These are phyloP conservation scores for Penicillium lagena DNA, from an alignment of 495 filamentous ascomycete species.

Conservation along the genomic window DNA sequence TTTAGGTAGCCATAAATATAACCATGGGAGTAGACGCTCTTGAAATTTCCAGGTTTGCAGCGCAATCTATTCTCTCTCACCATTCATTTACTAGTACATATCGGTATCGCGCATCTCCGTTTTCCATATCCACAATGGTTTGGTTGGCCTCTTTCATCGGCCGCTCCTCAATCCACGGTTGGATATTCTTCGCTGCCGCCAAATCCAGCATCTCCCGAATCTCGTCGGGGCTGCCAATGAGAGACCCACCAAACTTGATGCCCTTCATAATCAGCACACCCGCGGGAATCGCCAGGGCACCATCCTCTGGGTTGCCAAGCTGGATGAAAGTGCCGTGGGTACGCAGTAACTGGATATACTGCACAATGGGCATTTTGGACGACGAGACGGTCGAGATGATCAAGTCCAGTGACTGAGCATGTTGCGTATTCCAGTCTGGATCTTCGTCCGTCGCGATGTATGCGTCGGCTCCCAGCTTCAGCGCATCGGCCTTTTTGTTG, in stretches of 20 bases:
- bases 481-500: slow-evolving; percentile 62
- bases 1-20: no score
- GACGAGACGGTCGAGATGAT: slow-evolving; percentile 75
- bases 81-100: slow-evolving; percentile 63
- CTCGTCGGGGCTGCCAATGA: slow-evolving; percentile 68
- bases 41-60: no score
- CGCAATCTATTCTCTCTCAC: no score
- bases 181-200: slow-evolving; percentile 66
- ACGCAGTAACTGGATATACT: slow-evolving; percentile 64
- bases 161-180: slow-evolving; percentile 66
- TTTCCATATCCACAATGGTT: slow-evolving; percentile 61
- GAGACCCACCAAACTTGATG: slow-evolving; percentile 63
- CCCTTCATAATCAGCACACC: slow-evolving; percentile 67
- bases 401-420: slow-evolving; percentile 63
- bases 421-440: slow-evolving; percentile 57
- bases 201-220: slow-evolving; percentile 75
- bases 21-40: no score
- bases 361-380: slow-evolving; percentile 64
- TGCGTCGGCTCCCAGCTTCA: slow-evolving; percentile 49
- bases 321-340: slow-evolving; percentile 71
- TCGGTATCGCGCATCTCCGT: slow-evolving; percentile 65
- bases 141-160: slow-evolving; percentile 68
- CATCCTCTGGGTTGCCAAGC: slow-evolving; percentile 67
- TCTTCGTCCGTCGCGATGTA: slow-evolving; percentile 86
- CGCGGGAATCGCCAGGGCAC: slow-evolving; percentile 53